phyloP scores from a whole-genome alignment of 768 basidiomycete genomes.

The Rubroboletus satanas region DNA sequence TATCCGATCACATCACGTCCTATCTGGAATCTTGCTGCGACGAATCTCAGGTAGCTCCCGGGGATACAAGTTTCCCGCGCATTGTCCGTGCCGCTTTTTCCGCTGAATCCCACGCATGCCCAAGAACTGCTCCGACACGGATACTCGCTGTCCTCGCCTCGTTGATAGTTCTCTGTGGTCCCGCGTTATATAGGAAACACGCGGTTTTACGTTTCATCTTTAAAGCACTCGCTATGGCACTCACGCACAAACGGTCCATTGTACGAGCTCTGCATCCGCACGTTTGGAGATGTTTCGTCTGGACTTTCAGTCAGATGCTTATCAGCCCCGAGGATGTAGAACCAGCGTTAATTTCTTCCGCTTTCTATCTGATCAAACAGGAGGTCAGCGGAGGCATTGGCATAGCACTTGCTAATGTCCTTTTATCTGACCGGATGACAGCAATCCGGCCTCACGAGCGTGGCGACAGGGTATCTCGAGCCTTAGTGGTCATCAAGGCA shows the following conservation, averaged over 20 bases:
- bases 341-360: slow-evolving; percentile 30
- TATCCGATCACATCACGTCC: slow-evolving; percentile 26
- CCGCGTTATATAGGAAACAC: slow-evolving; percentile 39
- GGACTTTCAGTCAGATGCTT: slow-evolving; percentile 49
- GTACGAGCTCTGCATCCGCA: slow-evolving; percentile 40
- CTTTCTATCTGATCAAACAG: slow-evolving; percentile 44
- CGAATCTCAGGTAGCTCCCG: neutral
- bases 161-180: slow-evolving; percentile 46
- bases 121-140: slow-evolving; percentile 39
- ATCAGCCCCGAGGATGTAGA: slow-evolving; percentile 14
- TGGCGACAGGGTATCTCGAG: slow-evolving; percentile 30
- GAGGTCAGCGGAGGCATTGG: slow-evolving; percentile 46
- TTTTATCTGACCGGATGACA: slow-evolving; percentile 29
- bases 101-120: slow-evolving; percentile 15
- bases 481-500: slow-evolving; percentile 35
- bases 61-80: slow-evolving; percentile 20
- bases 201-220: slow-evolving; percentile 38
- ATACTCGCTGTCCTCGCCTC: slow-evolving; percentile 42
- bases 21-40: slow-evolving; percentile 23
- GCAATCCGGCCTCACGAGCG: slow-evolving; percentile 6
- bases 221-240: slow-evolving; percentile 31
- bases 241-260: slow-evolving; percentile 32
- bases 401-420: slow-evolving; percentile 35
- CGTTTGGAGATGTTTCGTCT: slow-evolving; percentile 54
- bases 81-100: slow-evolving; percentile 30